phyloP scores from a whole-genome alignment of 768 basidiomycete species.

The Pisolithus orientalis region DNA sequence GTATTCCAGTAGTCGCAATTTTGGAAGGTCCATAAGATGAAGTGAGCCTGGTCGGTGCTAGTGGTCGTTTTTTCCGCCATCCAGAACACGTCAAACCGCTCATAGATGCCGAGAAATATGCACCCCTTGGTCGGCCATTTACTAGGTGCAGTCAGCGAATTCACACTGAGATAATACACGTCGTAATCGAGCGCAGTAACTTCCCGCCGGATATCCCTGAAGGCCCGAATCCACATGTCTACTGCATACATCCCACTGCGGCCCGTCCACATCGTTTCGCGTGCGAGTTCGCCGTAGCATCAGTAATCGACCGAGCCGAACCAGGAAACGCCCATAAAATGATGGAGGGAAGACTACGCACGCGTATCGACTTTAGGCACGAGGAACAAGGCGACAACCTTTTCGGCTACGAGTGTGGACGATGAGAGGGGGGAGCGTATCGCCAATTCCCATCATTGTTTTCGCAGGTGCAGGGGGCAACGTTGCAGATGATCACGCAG shows the following conservation, averaged over 20 bases:
- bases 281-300: too few relatives aligned
- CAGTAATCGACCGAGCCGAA: too few relatives aligned
- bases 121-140: constrained; percentile 81
- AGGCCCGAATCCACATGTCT: constrained; percentile 74
- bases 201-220: constrained; percentile 69
- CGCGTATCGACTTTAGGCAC: constrained; percentile 84
- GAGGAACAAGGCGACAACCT: constrained; percentile 76
- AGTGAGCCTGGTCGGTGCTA: too few relatives aligned
- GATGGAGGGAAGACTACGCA: constrained; percentile 33
- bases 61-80: too few relatives aligned
- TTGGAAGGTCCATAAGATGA: too few relatives aligned
- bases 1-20: too few relatives aligned
- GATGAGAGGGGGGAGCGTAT: constrained; percentile 61
- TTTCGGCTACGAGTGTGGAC: constrained; percentile 54
- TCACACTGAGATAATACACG: constrained; percentile 82
- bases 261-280: background rate
- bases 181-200: constrained; percentile 59
- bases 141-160: constrained; percentile 63
- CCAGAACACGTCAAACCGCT: too few relatives aligned
- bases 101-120: background rate
- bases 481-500: background rate
- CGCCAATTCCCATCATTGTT: constrained; percentile 59
- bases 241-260: constrained; percentile 81
- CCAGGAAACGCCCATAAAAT: background rate
- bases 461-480: constrained; percentile 1